These are phyloP conservation scores for Wickerhamomyces xylosicus DNA, from an alignment of 805 yeast genomes.

Conservation along the genomic window DNA sequence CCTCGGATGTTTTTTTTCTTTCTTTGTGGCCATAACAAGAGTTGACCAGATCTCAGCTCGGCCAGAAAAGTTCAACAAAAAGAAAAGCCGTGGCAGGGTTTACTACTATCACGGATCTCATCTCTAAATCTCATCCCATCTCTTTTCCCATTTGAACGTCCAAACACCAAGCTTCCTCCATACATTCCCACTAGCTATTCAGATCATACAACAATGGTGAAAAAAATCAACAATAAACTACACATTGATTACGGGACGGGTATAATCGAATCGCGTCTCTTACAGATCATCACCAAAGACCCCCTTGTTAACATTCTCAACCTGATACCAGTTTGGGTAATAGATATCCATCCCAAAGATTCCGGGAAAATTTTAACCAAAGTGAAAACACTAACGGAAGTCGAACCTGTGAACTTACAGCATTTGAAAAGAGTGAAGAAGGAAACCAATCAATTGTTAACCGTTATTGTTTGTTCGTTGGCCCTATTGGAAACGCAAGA, in stretches of 20 bases:
- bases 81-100: too few species aligned
- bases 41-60: too few species aligned
- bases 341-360: slow-evolving; percentile 29
- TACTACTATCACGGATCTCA: too few species aligned
- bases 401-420: slow-evolving; percentile 19
- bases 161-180: too few species aligned
- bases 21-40: too few species aligned
- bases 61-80: too few species aligned
- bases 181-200: too few species aligned
- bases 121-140: too few species aligned
- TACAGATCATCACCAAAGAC: slow-evolving; percentile 27
- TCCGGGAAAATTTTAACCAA: slow-evolving; percentile 18
- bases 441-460: slow-evolving; percentile 15
- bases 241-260: slow-evolving; percentile 37
- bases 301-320: slow-evolving; percentile 11
- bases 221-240: slow-evolving; percentile 22
- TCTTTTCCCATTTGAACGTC: too few species aligned
- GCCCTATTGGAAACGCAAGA: slow-evolving; percentile 18
- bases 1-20: too few species aligned
- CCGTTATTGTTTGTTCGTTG: slow-evolving; percentile 34
- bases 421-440: slow-evolving; percentile 51
- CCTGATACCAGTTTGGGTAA: slow-evolving; percentile 35
- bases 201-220: too few species aligned
- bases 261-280: slow-evolving; percentile 31
- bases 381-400: slow-evolving; percentile 13